Base-by-base conservation (phyloP, 192 early-diverging fungal genomes). In the Entomortierella parvispora region DNA sequence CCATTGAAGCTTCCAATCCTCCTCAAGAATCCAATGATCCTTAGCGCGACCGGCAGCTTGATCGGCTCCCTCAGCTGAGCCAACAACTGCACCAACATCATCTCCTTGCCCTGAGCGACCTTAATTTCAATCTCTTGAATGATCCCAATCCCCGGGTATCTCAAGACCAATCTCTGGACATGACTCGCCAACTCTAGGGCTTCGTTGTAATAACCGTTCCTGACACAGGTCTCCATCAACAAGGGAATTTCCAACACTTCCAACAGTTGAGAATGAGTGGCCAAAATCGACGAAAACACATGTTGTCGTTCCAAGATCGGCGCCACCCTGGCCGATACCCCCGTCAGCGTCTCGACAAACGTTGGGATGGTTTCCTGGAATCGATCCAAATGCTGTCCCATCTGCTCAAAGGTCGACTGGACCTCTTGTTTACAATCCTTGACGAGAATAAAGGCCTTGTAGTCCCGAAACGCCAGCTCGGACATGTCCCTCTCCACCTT, bases 161-260 rank as follows among this genome's bases (percentile, higher is more conserved):
- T 79, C 3, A 88, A 58, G 2, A 71, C 51, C 23, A 89, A 75
- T 26, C 91, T 78, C 12, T 84, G 72, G 2, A 93, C 90, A 80
- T 93, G 90, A 25, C 83, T 68, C 15, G 89, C 83, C 29, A 96
- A 63, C 51, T 96, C 94, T 79, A 96, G 89, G 0, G 93, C 94
- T 51, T 96, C 94, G 32, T 90, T 89, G 59, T 95, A 95, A 58
- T 92, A 90, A 0, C 91, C 93, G 57, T 92, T 91, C 50, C 89
- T 82, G 34, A 94, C 89, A 71, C 93, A 91, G 0, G 90, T 92
- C 53, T 96, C 92, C 84, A 95, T 87, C 45, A 96, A 76, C 32
- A 89, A 82, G 4, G 94, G 94, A 20, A 94, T 93, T 63, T 92
- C 92, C 3, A 95, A 64, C 11, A 96, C 74, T 42, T 93, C 90